Percentiles rank a stretch among this genome's conserved stretches.
These are phyloP conservation scores for Hypoxylon sp. DNA, from an alignment of 2,329 filamentous ascomycete species.

Conservation along the genomic window DNA sequence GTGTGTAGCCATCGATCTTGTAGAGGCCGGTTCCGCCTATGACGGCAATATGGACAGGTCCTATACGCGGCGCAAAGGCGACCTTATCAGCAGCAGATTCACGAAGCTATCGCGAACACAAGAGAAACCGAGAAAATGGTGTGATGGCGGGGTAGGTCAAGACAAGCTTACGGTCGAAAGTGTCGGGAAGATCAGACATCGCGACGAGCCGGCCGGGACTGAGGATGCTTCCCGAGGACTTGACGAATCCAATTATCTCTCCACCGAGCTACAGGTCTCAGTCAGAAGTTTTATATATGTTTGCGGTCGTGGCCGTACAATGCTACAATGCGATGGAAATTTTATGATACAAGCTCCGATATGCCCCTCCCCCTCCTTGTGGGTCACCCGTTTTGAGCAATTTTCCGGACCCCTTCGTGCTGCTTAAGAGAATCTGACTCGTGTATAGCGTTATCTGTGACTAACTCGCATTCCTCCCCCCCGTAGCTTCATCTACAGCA, in stretches of 20 bases:
- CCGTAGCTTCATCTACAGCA: too few relatives aligned
- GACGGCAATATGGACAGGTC: constrained; percentile 83
- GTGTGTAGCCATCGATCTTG: constrained; percentile 86
- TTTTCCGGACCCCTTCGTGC: background rate
- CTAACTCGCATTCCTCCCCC: too few relatives aligned
- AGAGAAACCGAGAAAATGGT: constrained; percentile 2
- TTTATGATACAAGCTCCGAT: constrained; percentile 28
- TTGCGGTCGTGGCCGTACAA: background rate
- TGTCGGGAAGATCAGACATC: constrained; percentile 67
- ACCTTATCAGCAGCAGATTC: constrained; percentile 6
- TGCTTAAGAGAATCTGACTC: background rate
- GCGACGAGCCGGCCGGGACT: constrained; percentile 23
- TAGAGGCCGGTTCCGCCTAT: constrained; percentile 94
- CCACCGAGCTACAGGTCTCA: constrained; percentile 1
- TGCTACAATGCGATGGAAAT: constrained; percentile 25
- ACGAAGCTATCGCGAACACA: constrained; percentile 24
- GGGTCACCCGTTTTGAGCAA: background rate
- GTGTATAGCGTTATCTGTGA: too few relatives aligned
- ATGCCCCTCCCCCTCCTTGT: constrained; percentile 22
- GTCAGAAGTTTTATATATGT: constrained; percentile 1
- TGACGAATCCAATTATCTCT: constrained; percentile 1
- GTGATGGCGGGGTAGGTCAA: constrained; percentile 12
- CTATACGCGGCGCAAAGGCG: constrained; percentile 52
- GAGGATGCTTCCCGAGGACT: background rate
- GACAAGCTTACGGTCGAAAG: constrained; percentile 64